Evolutionary conservation across 2,329 filamentous ascomycete species (phyloP).

Genomic region (Aspergillus sergii): DNA sequence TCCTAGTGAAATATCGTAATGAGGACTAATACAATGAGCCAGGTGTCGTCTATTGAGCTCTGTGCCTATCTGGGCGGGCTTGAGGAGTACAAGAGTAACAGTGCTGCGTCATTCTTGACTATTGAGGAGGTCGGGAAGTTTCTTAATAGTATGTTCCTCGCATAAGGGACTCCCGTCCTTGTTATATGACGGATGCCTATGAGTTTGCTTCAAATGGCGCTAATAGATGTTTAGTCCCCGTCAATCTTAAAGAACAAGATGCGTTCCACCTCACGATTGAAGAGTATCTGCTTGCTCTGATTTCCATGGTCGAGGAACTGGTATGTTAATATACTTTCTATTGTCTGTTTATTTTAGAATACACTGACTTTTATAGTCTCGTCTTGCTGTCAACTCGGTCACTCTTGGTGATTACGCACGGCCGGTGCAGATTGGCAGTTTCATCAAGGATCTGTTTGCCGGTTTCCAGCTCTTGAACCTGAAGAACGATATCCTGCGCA

Average conservation of each 20-base stretch:
- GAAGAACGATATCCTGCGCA: conserved; percentile 90
- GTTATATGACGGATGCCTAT: neutral
- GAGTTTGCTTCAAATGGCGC: neutral
- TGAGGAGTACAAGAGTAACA: conserved; percentile 54
- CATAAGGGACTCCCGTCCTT: conserved; percentile 4
- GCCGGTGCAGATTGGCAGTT: conserved; percentile 83
- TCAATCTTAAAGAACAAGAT: conserved; percentile 87
- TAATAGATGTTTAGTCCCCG: conserved; percentile 65
- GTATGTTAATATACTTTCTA: conserved; percentile 39
- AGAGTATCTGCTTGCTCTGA: conserved; percentile 90
- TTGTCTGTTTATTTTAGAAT: neutral
- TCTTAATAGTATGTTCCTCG: conserved; percentile 64
- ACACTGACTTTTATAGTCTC: conserved; percentile 52
- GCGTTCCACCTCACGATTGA: conserved; percentile 95
- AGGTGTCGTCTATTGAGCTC: conserved; percentile 62
- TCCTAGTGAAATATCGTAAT: neutral
- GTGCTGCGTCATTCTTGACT: conserved; percentile 72
- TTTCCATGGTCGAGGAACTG: conserved; percentile 86
- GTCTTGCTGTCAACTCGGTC: conserved; percentile 91
- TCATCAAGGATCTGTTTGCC: conserved; percentile 92
- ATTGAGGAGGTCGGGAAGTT: conserved; percentile 84
- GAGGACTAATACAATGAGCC: conserved; percentile 6
- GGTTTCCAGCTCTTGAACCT: conserved; percentile 97
- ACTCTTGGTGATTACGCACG: conserved; percentile 85
- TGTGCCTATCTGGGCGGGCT: conserved; percentile 82